Conservation (phyloP, 108 stramenopile species). For the Cyclotella kingstonii region DNA sequence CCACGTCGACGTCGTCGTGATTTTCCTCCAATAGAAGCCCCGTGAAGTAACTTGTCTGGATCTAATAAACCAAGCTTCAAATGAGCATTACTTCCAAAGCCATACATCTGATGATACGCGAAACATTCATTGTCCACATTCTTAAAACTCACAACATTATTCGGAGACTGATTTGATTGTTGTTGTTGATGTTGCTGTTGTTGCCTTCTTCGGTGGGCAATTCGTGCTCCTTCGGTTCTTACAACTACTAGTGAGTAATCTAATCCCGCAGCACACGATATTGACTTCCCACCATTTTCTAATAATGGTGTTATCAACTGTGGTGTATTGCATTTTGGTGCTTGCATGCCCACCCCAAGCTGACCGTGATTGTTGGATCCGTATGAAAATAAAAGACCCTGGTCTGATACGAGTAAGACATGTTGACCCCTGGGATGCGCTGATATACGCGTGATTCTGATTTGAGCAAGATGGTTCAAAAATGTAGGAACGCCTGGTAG, state of each 20-base stretch:
- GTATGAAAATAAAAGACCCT: constrained; percentile 74
- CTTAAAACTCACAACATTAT: constrained; percentile 4
- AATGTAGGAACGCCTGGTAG: constrained; percentile 75
- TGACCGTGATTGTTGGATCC: constrained; percentile 79
- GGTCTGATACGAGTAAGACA: constrained; percentile 72
- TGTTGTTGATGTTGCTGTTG: constrained; percentile 9
- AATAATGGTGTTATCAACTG: constrained; percentile 76
- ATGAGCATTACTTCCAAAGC: constrained; percentile 74
- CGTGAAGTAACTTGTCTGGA: constrained; percentile 15
- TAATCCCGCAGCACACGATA: constrained; percentile 76
- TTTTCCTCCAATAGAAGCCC: neutral
- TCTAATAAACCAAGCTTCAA: constrained; percentile 77
- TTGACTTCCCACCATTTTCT: constrained; percentile 81
- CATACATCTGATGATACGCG: constrained; percentile 81
- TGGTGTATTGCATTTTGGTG: constrained; percentile 39
- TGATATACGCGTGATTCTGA: constrained; percentile 66
- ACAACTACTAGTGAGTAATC: constrained; percentile 79
- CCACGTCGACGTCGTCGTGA: constrained; percentile 11
- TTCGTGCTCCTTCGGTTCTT: constrained; percentile 55
- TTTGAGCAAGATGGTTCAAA: constrained; percentile 58
- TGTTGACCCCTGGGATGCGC: constrained; percentile 80
- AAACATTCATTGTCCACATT: constrained; percentile 33
- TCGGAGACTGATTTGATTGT: neutral
- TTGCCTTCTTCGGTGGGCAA: constrained; percentile 18
- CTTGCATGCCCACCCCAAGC: constrained; percentile 60